These are phyloP conservation scores for Metschnikowia henanensis DNA, from an alignment of 805 yeast species.

Conservation along the genomic window DNA sequence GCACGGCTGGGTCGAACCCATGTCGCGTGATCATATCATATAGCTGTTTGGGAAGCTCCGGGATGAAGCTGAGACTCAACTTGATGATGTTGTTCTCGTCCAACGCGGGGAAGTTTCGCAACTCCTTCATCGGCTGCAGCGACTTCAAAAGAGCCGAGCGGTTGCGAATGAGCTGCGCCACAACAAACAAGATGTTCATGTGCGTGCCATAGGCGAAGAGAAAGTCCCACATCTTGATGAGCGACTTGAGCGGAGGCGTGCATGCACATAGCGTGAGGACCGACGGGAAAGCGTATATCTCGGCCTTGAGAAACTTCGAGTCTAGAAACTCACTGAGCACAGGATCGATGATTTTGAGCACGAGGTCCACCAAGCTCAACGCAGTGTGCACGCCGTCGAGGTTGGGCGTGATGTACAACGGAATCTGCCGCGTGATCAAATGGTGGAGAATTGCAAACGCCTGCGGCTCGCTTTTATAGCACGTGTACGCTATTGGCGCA, in stretches of 20 bases:
- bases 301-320: conserved; percentile 72
- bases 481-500: conserved; percentile 78
- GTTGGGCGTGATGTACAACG: conserved; percentile 75
- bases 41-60: conserved; percentile 65
- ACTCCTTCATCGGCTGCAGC: conserved; percentile 68
- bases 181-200: conserved; percentile 78
- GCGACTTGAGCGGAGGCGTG: conserved; percentile 79
- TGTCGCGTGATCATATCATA: conserved; percentile 66
- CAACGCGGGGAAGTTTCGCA: conserved; percentile 71
- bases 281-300: conserved; percentile 83
- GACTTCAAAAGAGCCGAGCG: conserved; percentile 61
- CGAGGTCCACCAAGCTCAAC: conserved; percentile 66
- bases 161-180: conserved; percentile 76
- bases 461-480: conserved; percentile 76
- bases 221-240: conserved; percentile 84
- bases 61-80: conserved; percentile 75
- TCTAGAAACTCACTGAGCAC: conserved; percentile 58
- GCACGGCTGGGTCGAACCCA: conserved; percentile 51
- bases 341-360: conserved; percentile 71
- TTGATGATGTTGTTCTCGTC: conserved; percentile 75
- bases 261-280: conserved; percentile 85
- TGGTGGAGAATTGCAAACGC: conserved; percentile 72
- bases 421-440: conserved; percentile 63
- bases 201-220: conserved; percentile 90
- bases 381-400: conserved; percentile 84